These are phyloP conservation scores for Arabidopsis suecica DNA, from an alignment of 345 rosid species.

Conservation along the genomic window DNA sequence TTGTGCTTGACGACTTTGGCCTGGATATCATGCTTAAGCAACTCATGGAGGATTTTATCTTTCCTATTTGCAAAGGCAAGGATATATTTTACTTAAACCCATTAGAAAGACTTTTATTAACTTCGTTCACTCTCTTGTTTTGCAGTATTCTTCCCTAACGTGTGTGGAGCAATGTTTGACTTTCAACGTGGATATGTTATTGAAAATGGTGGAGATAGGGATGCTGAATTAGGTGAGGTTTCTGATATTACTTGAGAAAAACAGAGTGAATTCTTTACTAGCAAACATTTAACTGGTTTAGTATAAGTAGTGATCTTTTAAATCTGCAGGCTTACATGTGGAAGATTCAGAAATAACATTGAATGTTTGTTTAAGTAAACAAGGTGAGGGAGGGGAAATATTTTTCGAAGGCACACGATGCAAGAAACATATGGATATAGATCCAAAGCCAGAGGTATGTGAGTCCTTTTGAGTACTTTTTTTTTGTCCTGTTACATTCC, in stretches of 20 bases:
- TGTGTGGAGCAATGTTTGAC: constrained; percentile 71
- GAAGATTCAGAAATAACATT: constrained; percentile 92
- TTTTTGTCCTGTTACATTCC: not conserved
- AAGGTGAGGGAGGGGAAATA: constrained; percentile 79
- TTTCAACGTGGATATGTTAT: constrained; percentile 87
- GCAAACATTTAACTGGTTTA: not conserved
- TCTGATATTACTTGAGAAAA: constrained; percentile 9
- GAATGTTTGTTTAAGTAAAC: constrained; percentile 82
- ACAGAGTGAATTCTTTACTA: not conserved
- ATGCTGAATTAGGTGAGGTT: constrained; percentile 72
- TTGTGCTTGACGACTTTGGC: constrained; percentile 86
- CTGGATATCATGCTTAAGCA: constrained; percentile 66
- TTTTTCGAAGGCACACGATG: constrained; percentile 77
- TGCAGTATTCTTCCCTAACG: constrained; percentile 82
- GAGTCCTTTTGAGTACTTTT: constrained; percentile 1
- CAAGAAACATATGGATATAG: constrained; percentile 71
- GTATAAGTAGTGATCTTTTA: not conserved
- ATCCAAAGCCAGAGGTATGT: constrained; percentile 62
- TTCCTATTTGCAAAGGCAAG: constrained; percentile 67
- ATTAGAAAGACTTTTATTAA: no score
- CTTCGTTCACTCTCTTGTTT: not conserved
- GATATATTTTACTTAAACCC: not conserved
- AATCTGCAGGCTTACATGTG: constrained; percentile 67
- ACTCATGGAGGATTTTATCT: constrained; percentile 63
- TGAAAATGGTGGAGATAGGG: constrained; percentile 72